A percentile compares a stretch with the other conserved stretches of the same genome.
Evolutionary conservation across 495 filamentous ascomycete genomes (phyloP).

Genomic region (Penicillium macrosclerotiorum): DNA sequence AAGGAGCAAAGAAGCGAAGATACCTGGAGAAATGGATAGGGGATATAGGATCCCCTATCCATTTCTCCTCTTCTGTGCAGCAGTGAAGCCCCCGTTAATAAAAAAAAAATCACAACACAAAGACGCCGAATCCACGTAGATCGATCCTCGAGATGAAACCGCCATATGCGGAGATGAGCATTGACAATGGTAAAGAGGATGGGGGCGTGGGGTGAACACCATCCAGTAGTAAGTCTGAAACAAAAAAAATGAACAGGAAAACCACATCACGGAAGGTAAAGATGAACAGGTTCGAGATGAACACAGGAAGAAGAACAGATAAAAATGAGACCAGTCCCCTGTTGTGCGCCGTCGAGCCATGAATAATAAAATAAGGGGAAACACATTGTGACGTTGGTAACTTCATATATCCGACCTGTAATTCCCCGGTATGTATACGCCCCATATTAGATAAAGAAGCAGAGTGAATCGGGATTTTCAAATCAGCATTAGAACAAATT

Average conservation of each 20-base stretch:
- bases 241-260: slow-evolving; percentile 22
- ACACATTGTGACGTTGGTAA: slow-evolving; percentile 22
- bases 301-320: slow-evolving; percentile 9
- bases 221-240: slow-evolving; percentile 25
- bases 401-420: slow-evolving; percentile 31
- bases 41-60: slow-evolving; percentile 1
- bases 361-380: slow-evolving; percentile 18
- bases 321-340: slow-evolving; percentile 6
- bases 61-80: background rate
- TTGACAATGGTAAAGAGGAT: slow-evolving; percentile 21
- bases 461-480: slow-evolving; percentile 20
- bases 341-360: slow-evolving; percentile 44
- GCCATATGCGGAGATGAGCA: slow-evolving; percentile 9
- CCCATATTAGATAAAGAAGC: slow-evolving; percentile 37
- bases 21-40: background rate
- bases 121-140: slow-evolving; percentile 18
- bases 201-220: slow-evolving; percentile 10
- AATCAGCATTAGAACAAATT: slow-evolving; percentile 29
- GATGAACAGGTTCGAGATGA: slow-evolving; percentile 20
- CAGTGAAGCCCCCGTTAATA: background rate
- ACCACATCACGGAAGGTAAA: slow-evolving; percentile 14
- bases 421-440: slow-evolving; percentile 45
- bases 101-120: slow-evolving; percentile 20
- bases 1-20: slow-evolving; percentile 8
- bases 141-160: slow-evolving; percentile 11